Evolutionary conservation across 768 basidiomycete species (phyloP).

Genomic region (Boletus insuetus): DNA sequence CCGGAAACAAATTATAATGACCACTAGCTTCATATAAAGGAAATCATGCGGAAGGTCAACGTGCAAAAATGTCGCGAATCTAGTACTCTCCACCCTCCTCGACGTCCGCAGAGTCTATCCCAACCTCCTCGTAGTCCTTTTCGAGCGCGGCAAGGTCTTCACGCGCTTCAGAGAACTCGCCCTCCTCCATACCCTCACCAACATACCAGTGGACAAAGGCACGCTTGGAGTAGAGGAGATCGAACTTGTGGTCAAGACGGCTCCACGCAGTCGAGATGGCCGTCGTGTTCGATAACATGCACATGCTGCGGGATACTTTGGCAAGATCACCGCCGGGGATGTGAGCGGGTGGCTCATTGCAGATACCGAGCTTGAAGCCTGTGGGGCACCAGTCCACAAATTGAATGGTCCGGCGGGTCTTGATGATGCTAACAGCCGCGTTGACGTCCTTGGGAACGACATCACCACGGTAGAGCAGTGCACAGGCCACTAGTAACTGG

Average conservation of each 20-base stretch:
- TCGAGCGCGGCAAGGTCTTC: conserved; percentile 99
- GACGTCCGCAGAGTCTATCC: conserved; percentile 48
- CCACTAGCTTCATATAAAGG: conserved; percentile 28
- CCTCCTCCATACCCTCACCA: conserved; percentile 82
- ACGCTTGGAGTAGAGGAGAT: conserved; percentile 71
- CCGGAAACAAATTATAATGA: conserved; percentile 29
- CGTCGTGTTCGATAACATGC: conserved; percentile 77
- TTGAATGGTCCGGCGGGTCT: conserved; percentile 76
- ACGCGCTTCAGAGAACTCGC: conserved; percentile 98
- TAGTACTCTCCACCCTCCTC: conserved; percentile 53
- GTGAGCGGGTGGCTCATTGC: conserved; percentile 73
- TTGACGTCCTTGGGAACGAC: conserved; percentile 79
- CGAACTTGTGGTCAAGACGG: conserved; percentile 75
- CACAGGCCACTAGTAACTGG: conserved; percentile 54
- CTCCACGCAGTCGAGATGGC: conserved; percentile 75
- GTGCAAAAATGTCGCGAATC: conserved; percentile 2
- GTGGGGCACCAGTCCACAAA: conserved; percentile 81
- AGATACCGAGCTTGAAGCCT: conserved; percentile 77
- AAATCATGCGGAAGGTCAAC: conserved; percentile 19
- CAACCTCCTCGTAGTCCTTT: conserved; percentile 92
- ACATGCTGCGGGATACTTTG: conserved; percentile 70
- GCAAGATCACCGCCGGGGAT: conserved; percentile 77
- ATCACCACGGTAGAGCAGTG: conserved; percentile 71
- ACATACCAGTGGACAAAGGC: conserved; percentile 62
- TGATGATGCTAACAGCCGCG: conserved; percentile 69